Conservation (phyloP, 73 alveolate species). For the Paramecium sexaurelia region DNA sequence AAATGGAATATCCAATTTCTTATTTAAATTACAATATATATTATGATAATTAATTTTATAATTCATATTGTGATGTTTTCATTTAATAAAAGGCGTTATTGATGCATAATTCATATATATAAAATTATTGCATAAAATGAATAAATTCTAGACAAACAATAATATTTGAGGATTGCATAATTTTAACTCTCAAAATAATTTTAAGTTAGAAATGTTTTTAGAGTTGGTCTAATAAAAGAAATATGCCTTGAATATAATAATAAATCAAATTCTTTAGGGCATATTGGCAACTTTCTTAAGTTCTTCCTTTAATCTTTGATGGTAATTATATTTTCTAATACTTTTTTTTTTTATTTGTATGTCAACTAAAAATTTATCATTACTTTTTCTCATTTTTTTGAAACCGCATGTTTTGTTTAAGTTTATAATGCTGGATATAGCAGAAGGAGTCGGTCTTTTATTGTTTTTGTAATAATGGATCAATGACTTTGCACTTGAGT, state of each 20-base stretch:
- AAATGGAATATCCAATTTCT: background rate
- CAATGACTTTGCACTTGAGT: constrained; percentile 47
- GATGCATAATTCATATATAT: background rate
- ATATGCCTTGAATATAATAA: too few species aligned
- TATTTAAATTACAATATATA: background rate
- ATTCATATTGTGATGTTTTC: background rate
- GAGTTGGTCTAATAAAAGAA: too few species aligned
- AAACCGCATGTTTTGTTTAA: background rate
- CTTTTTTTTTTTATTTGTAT: background rate
- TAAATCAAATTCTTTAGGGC: too few species aligned
- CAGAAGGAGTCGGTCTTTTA: constrained; percentile 6
- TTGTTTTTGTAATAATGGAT: constrained; percentile 44
- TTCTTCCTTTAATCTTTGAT: too few species aligned
- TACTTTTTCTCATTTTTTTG: background rate
- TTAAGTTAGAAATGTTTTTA: too few species aligned
- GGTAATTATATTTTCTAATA: background rate
- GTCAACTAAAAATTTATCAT: background rate
- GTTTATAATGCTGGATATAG: background rate
- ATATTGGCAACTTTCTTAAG: too few species aligned
- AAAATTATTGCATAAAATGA: background rate
- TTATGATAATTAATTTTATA: background rate
- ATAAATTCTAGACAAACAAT: background rate
- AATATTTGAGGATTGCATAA: background rate
- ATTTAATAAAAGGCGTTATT: background rate
- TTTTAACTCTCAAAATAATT: background rate